Conservation (phyloP, 2,329 filamentous ascomycete genomes). For the Aureobasidium pullulans region DNA sequence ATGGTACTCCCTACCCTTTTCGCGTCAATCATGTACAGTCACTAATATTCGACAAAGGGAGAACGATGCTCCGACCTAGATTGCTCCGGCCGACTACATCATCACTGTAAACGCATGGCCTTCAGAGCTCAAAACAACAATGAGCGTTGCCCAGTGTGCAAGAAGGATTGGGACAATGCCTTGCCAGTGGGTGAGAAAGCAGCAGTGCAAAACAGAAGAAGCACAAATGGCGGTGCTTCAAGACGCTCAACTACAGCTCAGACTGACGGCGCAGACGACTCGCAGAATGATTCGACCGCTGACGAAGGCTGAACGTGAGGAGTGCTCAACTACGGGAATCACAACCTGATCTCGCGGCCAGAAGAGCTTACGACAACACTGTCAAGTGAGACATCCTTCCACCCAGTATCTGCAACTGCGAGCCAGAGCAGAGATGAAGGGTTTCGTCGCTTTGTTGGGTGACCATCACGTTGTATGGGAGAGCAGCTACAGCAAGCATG, state of each 20-base stretch:
- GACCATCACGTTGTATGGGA: no score
- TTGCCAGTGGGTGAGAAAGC: constrained; percentile 48
- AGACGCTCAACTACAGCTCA: constrained; percentile 17
- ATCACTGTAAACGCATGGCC: constrained; percentile 65
- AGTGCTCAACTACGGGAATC: background rate
- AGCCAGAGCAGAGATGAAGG: no score
- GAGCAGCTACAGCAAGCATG: background rate
- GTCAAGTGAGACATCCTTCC: no score
- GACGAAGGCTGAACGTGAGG: constrained; percentile 13
- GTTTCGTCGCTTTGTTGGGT: no score
- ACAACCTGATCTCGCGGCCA: background rate
- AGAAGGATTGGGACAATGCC: constrained; percentile 44
- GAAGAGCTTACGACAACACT: no score
- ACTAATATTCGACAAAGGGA: constrained; percentile 39
- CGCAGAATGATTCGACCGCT: constrained; percentile 4
- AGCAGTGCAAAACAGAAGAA: constrained; percentile 17
- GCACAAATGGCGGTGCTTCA: constrained; percentile 14
- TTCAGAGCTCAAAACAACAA: constrained; percentile 57
- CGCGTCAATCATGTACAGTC: background rate
- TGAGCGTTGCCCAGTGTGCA: constrained; percentile 56
- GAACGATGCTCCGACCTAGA: constrained; percentile 64
- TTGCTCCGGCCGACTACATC: constrained; percentile 66
- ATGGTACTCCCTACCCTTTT: constrained; percentile 37
- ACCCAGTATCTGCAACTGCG: no score
- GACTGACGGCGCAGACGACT: constrained; percentile 17